Evolutionary conservation across 2,329 filamentous ascomycete genomes (phyloP).

Genomic region (Talaromyces sp.): DNA sequence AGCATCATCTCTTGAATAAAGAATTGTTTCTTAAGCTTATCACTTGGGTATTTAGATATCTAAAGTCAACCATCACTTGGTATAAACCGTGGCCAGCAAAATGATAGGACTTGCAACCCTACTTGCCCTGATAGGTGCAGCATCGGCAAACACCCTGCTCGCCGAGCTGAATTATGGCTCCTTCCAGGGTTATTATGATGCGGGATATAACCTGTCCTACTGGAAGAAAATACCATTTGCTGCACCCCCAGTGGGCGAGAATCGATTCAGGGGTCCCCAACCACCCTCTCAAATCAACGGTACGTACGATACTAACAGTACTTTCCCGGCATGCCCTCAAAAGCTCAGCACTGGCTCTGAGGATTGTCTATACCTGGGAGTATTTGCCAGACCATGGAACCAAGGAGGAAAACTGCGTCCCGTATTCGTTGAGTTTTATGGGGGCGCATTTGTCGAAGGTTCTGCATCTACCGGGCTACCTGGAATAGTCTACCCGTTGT

Average conservation of each 20-base stretch:
- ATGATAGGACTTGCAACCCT: not conserved
- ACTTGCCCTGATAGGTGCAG: not conserved
- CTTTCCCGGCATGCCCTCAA: not conserved
- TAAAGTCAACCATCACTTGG: too few relatives aligned
- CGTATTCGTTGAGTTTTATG: not conserved
- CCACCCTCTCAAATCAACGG: slow-evolving; percentile 38
- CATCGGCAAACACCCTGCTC: not conserved
- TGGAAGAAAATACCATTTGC: slow-evolving; percentile 61
- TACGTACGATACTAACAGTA: not conserved
- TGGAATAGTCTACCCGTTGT: not conserved
- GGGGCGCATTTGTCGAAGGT: not conserved
- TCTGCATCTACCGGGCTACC: not conserved
- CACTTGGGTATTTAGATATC: not conserved
- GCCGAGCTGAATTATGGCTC: not conserved
- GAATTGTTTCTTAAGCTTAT: not conserved
- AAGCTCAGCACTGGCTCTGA: not conserved
- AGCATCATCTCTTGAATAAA: not conserved
- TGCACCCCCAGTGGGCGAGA: slow-evolving; percentile 55
- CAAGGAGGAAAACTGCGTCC: not conserved
- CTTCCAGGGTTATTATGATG: not conserved
- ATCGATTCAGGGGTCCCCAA: slow-evolving; percentile 60
- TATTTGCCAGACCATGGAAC: not conserved
- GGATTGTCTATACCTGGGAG: not conserved
- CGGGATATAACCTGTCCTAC: slow-evolving; percentile 50
- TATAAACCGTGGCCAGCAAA: not conserved